Evolutionary conservation across 371 early-diverging fungal species (phyloP).

Genomic region (Mortierella sp.): DNA sequence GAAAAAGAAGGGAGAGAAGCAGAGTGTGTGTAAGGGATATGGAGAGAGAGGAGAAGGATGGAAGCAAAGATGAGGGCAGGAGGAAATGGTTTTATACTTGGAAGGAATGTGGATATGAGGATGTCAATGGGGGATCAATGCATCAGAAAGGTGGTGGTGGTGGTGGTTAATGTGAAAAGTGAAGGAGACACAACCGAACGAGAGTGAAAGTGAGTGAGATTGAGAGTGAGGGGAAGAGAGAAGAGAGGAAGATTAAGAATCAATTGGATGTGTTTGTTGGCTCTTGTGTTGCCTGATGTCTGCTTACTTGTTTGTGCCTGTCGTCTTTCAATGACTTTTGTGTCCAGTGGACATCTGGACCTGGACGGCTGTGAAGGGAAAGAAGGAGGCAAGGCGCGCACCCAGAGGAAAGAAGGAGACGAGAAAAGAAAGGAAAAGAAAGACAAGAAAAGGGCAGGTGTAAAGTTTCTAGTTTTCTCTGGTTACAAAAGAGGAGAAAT

Average conservation of each 20-base stretch:
- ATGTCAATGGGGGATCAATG: not conserved
- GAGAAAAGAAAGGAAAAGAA: not conserved
- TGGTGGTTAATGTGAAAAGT: not conserved
- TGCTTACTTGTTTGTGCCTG: not conserved
- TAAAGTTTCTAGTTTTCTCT: not conserved
- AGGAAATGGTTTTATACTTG: conserved; percentile 2
- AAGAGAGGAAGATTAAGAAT: not conserved
- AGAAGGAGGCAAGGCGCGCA: not conserved
- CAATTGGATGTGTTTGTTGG: not conserved
- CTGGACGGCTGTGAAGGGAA: not conserved
- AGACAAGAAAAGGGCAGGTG: too few species aligned
- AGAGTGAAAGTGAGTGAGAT: not conserved
- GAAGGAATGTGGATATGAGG: not conserved
- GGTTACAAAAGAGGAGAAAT: not conserved
- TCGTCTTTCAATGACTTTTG: not conserved
- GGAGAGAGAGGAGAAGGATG: not conserved
- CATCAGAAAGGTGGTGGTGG: not conserved
- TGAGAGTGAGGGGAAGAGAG: not conserved
- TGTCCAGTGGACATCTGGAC: not conserved
- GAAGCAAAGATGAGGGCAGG: not conserved
- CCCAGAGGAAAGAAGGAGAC: not conserved
- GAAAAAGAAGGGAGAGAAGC: not conserved
- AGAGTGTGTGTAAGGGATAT: too few species aligned
- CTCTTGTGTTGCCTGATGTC: not conserved
- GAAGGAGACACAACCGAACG: not conserved